These are phyloP conservation scores for Trypanosoma vivax DNA, from an alignment of 208 protist genomes.

Conservation along the genomic window DNA sequence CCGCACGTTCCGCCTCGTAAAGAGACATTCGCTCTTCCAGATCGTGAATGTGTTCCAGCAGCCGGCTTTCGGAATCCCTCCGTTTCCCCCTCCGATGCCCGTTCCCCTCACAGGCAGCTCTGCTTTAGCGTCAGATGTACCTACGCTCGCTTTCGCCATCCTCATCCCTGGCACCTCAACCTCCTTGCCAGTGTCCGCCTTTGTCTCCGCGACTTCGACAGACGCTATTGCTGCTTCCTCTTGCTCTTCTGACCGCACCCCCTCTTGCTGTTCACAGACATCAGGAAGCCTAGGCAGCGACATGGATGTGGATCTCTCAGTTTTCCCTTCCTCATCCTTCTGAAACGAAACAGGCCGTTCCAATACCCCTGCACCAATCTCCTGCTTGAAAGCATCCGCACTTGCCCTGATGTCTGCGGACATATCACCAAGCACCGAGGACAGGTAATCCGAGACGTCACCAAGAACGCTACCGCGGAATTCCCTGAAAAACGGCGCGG, in stretches of 20 bases:
- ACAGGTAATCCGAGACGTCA: not conserved
- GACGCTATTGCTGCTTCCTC: no score
- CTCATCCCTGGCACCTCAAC: no score
- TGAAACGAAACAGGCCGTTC: not conserved
- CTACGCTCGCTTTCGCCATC: no score
- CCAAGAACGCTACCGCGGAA: not conserved
- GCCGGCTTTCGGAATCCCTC: no score
- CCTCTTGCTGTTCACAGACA: no score
- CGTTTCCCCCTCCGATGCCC: not conserved
- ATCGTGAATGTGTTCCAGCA: constrained; percentile 1
- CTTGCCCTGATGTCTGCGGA: not conserved
- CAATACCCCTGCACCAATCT: not conserved
- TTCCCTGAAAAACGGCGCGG: not conserved
- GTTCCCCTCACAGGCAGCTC: not conserved
- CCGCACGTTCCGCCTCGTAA: constrained; percentile 1
- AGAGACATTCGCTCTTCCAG: not conserved
- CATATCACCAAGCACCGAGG: not conserved
- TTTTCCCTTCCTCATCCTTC: not conserved
- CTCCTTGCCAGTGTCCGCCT: no score
- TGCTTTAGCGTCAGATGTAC: not conserved
- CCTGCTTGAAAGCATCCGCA: not conserved
- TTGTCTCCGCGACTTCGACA: no score
- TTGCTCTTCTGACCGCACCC: no score
- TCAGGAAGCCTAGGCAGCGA: no score
- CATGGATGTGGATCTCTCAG: not conserved